Base-by-base conservation (phyloP, 176 grass and related monocot genomes). In the Coix lacrymajobi region DNA sequence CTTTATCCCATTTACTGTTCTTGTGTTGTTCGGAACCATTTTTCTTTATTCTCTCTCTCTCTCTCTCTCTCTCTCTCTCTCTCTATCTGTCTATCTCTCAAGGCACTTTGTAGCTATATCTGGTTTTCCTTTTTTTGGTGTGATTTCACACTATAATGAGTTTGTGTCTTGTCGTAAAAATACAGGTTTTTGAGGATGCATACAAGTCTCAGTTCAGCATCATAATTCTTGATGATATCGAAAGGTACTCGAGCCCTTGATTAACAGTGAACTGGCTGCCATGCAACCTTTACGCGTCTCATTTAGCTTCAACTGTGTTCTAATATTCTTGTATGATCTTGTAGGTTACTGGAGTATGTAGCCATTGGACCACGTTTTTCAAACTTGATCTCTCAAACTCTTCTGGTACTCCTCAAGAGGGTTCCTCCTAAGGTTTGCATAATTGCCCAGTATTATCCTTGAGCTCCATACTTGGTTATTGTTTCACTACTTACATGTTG, bases 181-280 rank as follows among this genome's bases (percentile, higher is more conserved):
- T 79, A 60, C 84, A 99, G 96, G 96, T 99, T 73, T 99, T 99
- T 75, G 96, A 99, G 87, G 96, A 99, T 89, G 96, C 96, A 76
- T 99, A 99, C 56, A 99, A 89, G 92, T 99, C 96, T 80, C 91
- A 94, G 75, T 85, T 96, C 51, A 96, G 96, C 77, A 92, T 99
- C 79, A 96, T 99, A 88, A 89, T 99, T 91, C 96, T 99, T 82
- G 96, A 96, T 68, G 96, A 93, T 71, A 93, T 99, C 24, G 92
- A 94, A 81, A 91, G 92, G 86, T 88, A 88, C 19, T 83, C 78
- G 62, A 68, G n/a, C 41, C 15, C 26, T 72, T 38, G 65, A 73
- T 38, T 77, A 66, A 60, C 73, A 73, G 43, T 4, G 71, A 15
- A 5, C 39, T 33, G 5, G 17, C 8, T 68, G 48, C 8, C 38